Percentiles rank a stretch among this genome's conserved stretches.
Conservation (phyloP, 371 early-diverging fungal species). For the Syncephalastrum sp. region DNA sequence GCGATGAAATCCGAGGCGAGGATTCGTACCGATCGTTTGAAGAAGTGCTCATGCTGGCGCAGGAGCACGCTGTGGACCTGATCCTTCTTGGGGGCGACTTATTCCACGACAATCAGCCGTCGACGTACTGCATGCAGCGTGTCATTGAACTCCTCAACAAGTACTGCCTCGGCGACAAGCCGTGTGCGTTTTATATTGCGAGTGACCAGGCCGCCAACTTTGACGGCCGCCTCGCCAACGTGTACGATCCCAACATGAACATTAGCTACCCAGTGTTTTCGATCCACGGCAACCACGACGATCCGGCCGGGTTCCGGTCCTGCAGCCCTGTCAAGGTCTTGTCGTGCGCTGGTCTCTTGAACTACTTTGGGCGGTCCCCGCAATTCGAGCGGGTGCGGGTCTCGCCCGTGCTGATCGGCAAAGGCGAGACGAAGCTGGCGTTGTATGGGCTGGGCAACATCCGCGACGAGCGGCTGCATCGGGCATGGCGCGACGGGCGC, state of each 20-base stretch:
- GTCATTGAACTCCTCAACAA: conserved; percentile 78
- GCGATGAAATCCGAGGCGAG: conserved; percentile 88
- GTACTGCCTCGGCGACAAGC: conserved; percentile 83
- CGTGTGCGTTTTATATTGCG: conserved; percentile 71
- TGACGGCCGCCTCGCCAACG: conserved; percentile 75
- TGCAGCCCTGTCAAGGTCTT: conserved; percentile 90
- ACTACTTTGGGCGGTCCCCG: conserved; percentile 91
- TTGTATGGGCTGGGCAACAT: conserved; percentile 96
- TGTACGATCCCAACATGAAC: conserved; percentile 88
- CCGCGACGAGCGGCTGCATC: conserved; percentile 91
- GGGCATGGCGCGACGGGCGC: conserved; percentile 76
- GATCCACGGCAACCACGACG: conserved; percentile 99
- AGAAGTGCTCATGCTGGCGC: conserved; percentile 89
- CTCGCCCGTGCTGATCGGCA: conserved; percentile 82
- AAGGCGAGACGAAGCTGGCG: conserved; percentile 79
- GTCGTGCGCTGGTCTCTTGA: conserved; percentile 81
- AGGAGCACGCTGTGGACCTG: conserved; percentile 81
- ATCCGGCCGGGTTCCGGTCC: conserved; percentile 88
- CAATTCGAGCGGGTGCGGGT: conserved; percentile 77
- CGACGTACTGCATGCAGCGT: conserved; percentile 76
- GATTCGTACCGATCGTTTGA: conserved; percentile 95
- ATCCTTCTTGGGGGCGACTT: conserved; percentile 98
- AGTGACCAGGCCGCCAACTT: conserved; percentile 81
- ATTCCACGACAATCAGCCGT: conserved; percentile 98
- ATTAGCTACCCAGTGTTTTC: conserved; percentile 91